Conservation (phyloP, 1,284 basidiomycete genomes). For the Caloboletus inedulis region DNA sequence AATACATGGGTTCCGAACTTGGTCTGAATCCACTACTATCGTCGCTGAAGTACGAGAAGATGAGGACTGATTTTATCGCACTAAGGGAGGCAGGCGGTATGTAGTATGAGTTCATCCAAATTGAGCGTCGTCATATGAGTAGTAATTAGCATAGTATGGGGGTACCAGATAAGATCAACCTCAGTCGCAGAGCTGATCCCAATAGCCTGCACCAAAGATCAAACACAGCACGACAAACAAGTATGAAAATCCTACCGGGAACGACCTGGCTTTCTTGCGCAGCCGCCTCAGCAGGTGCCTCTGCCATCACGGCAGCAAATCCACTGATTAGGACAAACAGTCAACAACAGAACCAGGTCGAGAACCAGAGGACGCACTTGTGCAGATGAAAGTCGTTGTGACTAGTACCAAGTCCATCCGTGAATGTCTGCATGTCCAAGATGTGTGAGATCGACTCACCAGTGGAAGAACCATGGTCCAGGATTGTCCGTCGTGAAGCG, state of each 20-base stretch:
- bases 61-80: no score
- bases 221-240: not conserved
- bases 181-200: slow-evolving; percentile 8
- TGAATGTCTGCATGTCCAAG: not conserved
- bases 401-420: slow-evolving; percentile 8
- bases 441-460: slow-evolving; percentile 12
- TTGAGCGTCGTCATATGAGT: no score
- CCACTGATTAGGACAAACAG: slow-evolving; percentile 9
- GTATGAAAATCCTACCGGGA: slow-evolving; percentile 5
- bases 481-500: slow-evolving; percentile 32
- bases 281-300: slow-evolving; percentile 8
- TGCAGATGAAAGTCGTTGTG: slow-evolving; percentile 32
- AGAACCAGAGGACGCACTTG: slow-evolving; percentile 17
- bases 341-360: not conserved
- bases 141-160: no score
- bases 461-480: slow-evolving; percentile 29
- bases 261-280: slow-evolving; percentile 6
- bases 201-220: slow-evolving; percentile 9
- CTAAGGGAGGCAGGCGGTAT: no score
- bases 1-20: no score
- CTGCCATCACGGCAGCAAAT: slow-evolving; percentile 19
- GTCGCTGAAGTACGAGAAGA: no score
- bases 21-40: no score
- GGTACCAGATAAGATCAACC: not conserved
- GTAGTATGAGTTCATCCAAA: no score